Evolutionary conservation across 805 yeast genomes (phyloP).

Genomic region (Pichia scutulata): DNA sequence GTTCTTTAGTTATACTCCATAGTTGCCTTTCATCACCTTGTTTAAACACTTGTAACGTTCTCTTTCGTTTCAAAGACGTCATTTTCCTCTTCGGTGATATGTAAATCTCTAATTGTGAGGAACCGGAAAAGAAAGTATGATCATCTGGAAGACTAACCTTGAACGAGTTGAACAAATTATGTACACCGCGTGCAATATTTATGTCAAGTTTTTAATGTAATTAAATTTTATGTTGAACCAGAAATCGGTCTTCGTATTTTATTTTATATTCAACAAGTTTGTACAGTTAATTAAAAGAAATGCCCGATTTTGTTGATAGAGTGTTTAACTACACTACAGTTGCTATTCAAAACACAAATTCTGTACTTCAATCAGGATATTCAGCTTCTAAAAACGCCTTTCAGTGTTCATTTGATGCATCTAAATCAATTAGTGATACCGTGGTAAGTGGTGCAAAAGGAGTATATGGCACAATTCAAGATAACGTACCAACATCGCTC

Average conservation of each 20-base stretch:
- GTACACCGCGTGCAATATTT: neutral
- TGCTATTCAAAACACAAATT: neutral
- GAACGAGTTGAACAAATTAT: neutral
- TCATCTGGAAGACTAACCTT: neutral
- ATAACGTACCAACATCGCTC: neutral
- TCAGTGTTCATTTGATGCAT: constrained; percentile 4
- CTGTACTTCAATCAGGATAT: constrained; percentile 2
- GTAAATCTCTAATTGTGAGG: neutral
- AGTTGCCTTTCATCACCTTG: constrained; percentile 15
- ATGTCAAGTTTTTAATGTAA: neutral
- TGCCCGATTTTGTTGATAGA: constrained; percentile 19
- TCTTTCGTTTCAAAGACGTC: neutral
- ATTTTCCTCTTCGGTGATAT: neutral
- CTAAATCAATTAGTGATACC: constrained; percentile 4
- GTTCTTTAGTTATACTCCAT: constrained; percentile 27
- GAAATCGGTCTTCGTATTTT: no score
- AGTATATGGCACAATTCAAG: neutral
- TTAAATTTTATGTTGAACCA: neutral
- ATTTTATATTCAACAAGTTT: no score
- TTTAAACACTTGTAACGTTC: constrained; percentile 11
- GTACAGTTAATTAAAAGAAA: neutral
- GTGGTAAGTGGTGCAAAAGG: neutral
- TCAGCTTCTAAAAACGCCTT: constrained; percentile 3
- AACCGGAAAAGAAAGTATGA: neutral
- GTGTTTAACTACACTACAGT: constrained; percentile 10